phyloP scores from a whole-genome alignment of 75 land plant species.

The Selaginella moellendorffii region DNA sequence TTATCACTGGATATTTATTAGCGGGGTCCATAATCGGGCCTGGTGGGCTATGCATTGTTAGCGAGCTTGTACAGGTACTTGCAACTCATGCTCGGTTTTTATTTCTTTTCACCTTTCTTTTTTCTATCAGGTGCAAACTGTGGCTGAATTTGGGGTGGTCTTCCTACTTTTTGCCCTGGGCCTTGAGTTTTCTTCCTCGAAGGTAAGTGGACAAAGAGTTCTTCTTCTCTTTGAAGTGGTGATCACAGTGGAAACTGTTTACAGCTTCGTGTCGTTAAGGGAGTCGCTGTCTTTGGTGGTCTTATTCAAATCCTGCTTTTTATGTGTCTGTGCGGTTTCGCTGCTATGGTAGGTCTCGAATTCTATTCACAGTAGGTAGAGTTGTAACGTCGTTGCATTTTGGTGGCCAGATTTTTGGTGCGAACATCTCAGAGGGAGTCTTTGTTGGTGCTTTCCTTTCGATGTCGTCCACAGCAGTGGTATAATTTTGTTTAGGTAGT shows the following conservation, averaged over 20 bases:
- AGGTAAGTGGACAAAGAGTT: conserved; percentile 48
- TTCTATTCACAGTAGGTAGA: too few relatives aligned
- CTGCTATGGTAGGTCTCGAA: conserved; percentile 43
- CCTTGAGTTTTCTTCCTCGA: conserved; percentile 76
- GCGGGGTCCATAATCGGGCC: conserved; percentile 94
- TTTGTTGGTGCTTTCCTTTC: conserved; percentile 91
- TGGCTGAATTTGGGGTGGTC: conserved; percentile 97
- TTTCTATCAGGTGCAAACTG: conserved; percentile 70
- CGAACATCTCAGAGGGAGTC: conserved; percentile 75
- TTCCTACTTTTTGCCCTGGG: conserved; percentile 98
- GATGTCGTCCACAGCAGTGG: conserved; percentile 99
- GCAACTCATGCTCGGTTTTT: not conserved
- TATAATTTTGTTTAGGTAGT: conserved; percentile 13
- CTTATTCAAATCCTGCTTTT: conserved; percentile 75
- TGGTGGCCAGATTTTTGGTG: conserved; percentile 67
- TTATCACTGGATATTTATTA: conserved; percentile 89
- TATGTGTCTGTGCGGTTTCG: conserved; percentile 70
- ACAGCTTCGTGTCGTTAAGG: conserved; percentile 76
- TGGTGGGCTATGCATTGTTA: conserved; percentile 78
- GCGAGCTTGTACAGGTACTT: conserved; percentile 84
- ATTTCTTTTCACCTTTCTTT: not conserved
- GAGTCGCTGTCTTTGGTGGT: conserved; percentile 90
- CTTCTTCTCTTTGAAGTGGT: not conserved
- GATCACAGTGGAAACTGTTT: too few relatives aligned
- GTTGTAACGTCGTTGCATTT: not conserved